Percentiles rank a stretch among this genome's conserved stretches.
Conservation (phyloP, 2,329 filamentous ascomycete genomes). For the Aspergillus persii region DNA sequence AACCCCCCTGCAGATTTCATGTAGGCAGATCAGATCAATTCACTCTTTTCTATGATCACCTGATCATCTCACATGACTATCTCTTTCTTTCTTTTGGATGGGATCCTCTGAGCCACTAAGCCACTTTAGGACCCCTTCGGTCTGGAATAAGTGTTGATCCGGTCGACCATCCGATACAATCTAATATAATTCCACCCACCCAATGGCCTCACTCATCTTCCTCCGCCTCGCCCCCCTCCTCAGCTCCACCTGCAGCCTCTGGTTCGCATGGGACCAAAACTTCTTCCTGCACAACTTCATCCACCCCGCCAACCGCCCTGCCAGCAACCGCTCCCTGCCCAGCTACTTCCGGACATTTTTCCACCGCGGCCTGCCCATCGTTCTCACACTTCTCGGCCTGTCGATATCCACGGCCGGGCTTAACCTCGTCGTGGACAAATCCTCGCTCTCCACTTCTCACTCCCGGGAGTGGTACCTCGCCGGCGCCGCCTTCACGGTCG, state of each 20-base stretch:
- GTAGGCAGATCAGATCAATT: too few relatives aligned
- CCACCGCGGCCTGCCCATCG: constrained; percentile 31
- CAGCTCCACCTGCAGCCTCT: constrained; percentile 48
- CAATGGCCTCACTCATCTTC: background rate
- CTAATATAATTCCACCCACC: constrained; percentile 4
- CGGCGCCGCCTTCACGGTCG: background rate
- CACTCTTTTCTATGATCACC: too few relatives aligned
- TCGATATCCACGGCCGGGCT: background rate
- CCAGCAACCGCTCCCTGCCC: constrained; percentile 37
- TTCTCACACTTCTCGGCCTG: constrained; percentile 34
- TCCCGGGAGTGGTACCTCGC: background rate
- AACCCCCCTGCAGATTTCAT: too few relatives aligned
- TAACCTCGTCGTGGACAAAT: background rate
- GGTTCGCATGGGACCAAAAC: constrained; percentile 45
- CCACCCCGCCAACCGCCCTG: constrained; percentile 13
- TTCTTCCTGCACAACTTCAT: constrained; percentile 21
- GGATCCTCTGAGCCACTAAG: too few relatives aligned
- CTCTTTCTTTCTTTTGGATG: too few relatives aligned
- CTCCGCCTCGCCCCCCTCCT: constrained; percentile 48
- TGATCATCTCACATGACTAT: too few relatives aligned
- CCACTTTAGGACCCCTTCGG: too few relatives aligned
- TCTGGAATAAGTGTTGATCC: too few relatives aligned
- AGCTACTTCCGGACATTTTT: constrained; percentile 47
- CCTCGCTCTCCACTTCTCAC: background rate
- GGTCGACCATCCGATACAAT: too few relatives aligned